phyloP scores from a whole-genome alignment of 768 basidiomycete genomes.

The Kwoniella newhampshirensis region DNA sequence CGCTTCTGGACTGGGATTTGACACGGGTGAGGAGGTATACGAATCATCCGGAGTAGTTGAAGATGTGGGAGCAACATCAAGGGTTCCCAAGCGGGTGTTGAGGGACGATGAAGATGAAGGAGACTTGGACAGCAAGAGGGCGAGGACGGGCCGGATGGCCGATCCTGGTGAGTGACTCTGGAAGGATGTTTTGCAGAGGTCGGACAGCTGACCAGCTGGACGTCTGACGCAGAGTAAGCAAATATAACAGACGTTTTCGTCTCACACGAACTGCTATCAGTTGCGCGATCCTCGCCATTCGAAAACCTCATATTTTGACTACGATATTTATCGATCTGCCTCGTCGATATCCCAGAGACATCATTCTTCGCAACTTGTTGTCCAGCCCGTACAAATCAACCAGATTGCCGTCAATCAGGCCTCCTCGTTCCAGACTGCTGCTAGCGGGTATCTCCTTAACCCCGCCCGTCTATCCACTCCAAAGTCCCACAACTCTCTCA shows the following conservation, averaged over 20 bases:
- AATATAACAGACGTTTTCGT: neutral
- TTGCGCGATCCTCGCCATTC: neutral
- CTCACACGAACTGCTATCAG: neutral
- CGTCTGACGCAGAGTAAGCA: neutral
- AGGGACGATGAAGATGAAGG: constrained; percentile 5
- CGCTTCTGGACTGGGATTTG: constrained; percentile 1
- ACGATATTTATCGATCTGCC: too few species aligned
- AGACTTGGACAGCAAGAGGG: constrained; percentile 13
- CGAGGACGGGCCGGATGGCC: constrained; percentile 1
- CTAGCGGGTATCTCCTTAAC: too few species aligned
- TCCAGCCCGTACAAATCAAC: too few species aligned
- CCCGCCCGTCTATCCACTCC: neutral
- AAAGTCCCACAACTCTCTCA: neutral
- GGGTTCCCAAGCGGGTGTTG: neutral
- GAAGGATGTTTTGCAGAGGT: neutral
- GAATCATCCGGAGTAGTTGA: neutral
- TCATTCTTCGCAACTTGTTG: too few species aligned
- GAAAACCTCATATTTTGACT: neutral
- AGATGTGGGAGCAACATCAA: neutral
- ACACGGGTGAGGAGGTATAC: neutral
- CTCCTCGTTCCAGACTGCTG: too few species aligned
- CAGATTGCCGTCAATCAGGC: too few species aligned
- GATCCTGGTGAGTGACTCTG: neutral
- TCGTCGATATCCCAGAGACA: too few species aligned
- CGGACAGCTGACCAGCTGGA: neutral